Base-by-base conservation (phyloP, 140 eudicot genomes). In the Erigeron philadelphicus region DNA sequence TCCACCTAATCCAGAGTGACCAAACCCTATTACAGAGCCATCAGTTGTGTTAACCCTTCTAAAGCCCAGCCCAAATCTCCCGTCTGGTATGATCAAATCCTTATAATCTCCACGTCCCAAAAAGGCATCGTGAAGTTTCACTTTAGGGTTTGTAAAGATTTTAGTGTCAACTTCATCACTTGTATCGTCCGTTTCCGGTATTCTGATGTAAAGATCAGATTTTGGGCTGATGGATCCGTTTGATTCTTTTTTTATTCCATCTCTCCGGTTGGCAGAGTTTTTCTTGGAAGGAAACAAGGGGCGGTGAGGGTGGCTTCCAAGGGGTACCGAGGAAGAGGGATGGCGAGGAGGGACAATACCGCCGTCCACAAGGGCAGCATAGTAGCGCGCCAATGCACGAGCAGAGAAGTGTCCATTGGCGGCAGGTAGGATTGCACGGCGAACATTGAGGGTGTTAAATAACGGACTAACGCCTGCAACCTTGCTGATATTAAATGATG, bases 301-400 rank as follows among this genome's bases (percentile, higher is more conserved):
- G 44, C 44, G 75, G 79, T 93, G 98, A 12, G 88, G 86, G 75
- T 89, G 98, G 88, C 88, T 83, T 42, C 98, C 98, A 4, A 93
- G 89, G 42, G 83, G 77, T 21, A 75, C 69, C 70, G 87, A 81
- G n/a, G 87, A 54, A 50, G 90, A 78, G 64, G 95, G 71, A 60
- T 84, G 90, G 57, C 57, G 86, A 8, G 94, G 86, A 7, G 95
- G 96, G 63, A 89, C 61, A 1, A 38, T 41, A 49, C 96, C 98
- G 15, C 77, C 79, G 19, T 89, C 98, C 43, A 81, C 88, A 3
- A 93, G 88, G 60, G 90, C 76, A 19, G 98, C 96, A 77, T 93
- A 93, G 81, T 89, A 93, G 72, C 98, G 95, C 13, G 96, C 96
- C 43, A 93, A 81, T 71, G 98, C 98, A 55, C 98, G 96, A 31